phyloP scores from a whole-genome alignment of 75 land plant genomes.

The Picea glauca region DNA sequence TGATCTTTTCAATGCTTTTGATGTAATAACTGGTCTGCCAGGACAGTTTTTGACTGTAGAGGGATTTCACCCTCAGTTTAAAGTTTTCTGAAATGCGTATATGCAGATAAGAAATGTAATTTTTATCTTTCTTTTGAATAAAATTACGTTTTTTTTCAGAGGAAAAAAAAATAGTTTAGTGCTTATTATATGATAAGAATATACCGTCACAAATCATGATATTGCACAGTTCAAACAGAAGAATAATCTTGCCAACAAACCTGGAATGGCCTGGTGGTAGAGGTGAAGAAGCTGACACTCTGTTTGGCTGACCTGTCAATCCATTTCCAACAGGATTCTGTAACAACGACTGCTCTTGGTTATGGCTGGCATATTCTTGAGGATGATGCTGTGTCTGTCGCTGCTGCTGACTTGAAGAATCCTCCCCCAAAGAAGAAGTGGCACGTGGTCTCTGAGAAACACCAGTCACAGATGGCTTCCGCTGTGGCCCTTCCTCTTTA shows the following conservation, averaged over 20 bases:
- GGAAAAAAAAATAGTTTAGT: too few relatives aligned
- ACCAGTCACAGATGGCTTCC: constrained; percentile 14
- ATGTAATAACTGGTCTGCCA: too few relatives aligned
- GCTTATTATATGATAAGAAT: too few relatives aligned
- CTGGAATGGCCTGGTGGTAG: constrained; percentile 41
- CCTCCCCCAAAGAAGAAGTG: constrained; percentile 24
- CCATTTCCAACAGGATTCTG: constrained; percentile 26
- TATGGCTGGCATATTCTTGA: constrained; percentile 33
- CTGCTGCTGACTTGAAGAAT: constrained; percentile 30
- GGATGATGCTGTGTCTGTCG: constrained; percentile 35
- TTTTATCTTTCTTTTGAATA: too few relatives aligned
- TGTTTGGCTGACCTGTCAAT: constrained; percentile 11
- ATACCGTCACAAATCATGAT: too few relatives aligned
- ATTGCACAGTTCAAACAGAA: too few relatives aligned
- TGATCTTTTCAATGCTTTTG: too few relatives aligned
- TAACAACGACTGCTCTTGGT: constrained; percentile 11
- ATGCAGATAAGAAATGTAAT: too few relatives aligned
- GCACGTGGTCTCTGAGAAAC: constrained; percentile 17
- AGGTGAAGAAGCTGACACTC: constrained; percentile 26
- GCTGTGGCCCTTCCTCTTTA: constrained; percentile 37
- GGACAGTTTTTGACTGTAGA: too few relatives aligned
- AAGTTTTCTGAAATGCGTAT: too few relatives aligned
- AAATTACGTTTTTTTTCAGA: too few relatives aligned
- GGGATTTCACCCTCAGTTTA: too few relatives aligned
- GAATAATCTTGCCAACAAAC: constrained; percentile 10